Percentiles rank a stretch among this genome's conserved stretches.
phyloP scores from a whole-genome alignment of 495 filamentous ascomycete genomes.

The Neohortaea acidophila region DNA sequence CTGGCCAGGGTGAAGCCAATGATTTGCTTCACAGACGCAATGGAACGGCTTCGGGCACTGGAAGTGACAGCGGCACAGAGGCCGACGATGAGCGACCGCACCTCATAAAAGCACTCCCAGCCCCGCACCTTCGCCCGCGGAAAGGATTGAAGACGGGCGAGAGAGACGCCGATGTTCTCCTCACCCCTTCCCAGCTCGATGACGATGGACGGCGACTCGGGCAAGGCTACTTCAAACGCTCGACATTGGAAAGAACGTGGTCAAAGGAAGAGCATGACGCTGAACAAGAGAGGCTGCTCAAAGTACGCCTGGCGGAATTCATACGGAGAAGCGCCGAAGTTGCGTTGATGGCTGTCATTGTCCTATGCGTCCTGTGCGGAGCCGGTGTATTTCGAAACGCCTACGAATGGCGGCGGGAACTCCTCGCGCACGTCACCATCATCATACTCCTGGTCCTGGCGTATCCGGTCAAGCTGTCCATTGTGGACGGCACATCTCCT shows the following conservation, averaged over 20 bases:
- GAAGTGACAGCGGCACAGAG: conserved; percentile 80
- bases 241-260: neutral
- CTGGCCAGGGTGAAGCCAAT: conserved; percentile 1
- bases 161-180: conserved; percentile 26
- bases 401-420: conserved; percentile 22
- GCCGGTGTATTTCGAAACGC: conserved; percentile 18
- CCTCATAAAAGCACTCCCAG: conserved; percentile 65
- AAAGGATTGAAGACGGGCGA: conserved; percentile 48
- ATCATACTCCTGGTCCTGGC: conserved; percentile 31
- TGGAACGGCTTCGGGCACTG: conserved; percentile 32
- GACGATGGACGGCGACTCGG: conserved; percentile 32
- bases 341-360: conserved; percentile 19
- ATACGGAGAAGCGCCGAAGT: conserved; percentile 23
- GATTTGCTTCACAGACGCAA: conserved; percentile 6
- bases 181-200: conserved; percentile 44
- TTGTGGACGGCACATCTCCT: conserved; percentile 11
- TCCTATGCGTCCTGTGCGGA: conserved; percentile 19
- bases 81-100: conserved; percentile 63
- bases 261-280: conserved; percentile 1
- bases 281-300: conserved; percentile 19
- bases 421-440: conserved; percentile 23
- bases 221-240: conserved; percentile 7
- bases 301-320: conserved; percentile 23
- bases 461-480: conserved; percentile 18
- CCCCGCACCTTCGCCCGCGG: conserved; percentile 49